Evolutionary conservation across 306 rosid genomes (phyloP).

Genomic region (Morella rubra): DNA sequence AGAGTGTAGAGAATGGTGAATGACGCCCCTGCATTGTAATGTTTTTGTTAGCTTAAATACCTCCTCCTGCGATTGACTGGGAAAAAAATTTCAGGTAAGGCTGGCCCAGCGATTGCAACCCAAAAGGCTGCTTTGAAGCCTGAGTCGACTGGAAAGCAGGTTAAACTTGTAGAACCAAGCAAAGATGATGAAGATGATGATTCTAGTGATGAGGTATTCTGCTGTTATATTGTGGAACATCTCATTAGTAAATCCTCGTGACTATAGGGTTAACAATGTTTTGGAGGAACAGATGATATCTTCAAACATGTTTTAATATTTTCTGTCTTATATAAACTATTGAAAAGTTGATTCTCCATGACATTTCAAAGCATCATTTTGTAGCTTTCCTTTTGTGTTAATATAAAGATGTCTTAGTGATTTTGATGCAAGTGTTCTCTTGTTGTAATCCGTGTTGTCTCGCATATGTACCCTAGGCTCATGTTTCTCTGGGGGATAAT

Average conservation of each 20-base stretch:
- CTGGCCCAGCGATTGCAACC: constrained; percentile 25
- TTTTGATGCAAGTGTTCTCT: neutral
- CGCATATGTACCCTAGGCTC: no score
- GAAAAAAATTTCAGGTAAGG: constrained; percentile 42
- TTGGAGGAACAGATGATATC: no score
- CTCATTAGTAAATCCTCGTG: no score
- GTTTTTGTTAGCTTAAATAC: neutral
- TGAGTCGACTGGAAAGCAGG: constrained; percentile 46
- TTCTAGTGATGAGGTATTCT: constrained; percentile 37
- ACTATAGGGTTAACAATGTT: no score
- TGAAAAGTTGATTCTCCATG: neutral
- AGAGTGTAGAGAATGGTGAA: constrained; percentile 54
- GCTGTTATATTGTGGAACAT: no score
- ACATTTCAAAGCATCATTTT: no score
- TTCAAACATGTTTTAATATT: no score
- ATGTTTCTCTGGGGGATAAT: no score
- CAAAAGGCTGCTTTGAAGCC: constrained; percentile 37
- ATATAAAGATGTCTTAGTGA: neutral
- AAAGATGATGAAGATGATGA: constrained; percentile 44
- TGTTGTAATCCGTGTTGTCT: no score
- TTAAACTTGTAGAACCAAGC: constrained; percentile 54
- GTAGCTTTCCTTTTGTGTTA: no score
- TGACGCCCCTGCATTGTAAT: neutral
- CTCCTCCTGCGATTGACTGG: neutral
- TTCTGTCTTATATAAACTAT: no score